A percentile compares a stretch with the other conserved stretches of the same genome.
Evolutionary conservation across 495 filamentous ascomycete genomes (phyloP).

Genomic region (Penicillium roqueforti): DNA sequence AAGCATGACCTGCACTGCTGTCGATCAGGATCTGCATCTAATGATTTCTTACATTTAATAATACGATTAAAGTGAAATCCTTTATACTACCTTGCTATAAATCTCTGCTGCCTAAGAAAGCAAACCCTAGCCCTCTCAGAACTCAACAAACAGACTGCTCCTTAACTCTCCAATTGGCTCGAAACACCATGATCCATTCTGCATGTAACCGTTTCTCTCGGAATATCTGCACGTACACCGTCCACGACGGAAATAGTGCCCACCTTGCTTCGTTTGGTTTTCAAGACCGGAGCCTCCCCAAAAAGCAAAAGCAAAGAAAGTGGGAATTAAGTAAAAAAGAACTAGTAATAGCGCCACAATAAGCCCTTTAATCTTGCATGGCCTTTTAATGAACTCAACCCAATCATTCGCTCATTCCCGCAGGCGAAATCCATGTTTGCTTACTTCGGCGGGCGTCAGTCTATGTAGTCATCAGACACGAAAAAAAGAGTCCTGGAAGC

Average conservation of each 20-base stretch:
- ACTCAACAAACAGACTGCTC: slow-evolving; percentile 1
- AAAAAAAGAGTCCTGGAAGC: not conserved
- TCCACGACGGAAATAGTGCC: not conserved
- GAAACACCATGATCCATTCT: not conserved
- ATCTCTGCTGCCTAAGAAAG: slow-evolving; percentile 7
- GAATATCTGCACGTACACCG: too few relatives aligned
- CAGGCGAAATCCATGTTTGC: not conserved
- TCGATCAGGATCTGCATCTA: slow-evolving; percentile 24
- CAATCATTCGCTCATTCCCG: not conserved
- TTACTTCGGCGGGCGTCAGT: not conserved
- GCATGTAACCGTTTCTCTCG: slow-evolving; percentile 15
- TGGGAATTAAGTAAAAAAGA: not conserved
- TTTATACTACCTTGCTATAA: too few relatives aligned
- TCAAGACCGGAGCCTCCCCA: slow-evolving; percentile 1
- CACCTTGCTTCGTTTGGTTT: slow-evolving; percentile 3
- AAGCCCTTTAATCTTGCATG: slow-evolving; percentile 7
- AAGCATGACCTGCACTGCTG: slow-evolving; percentile 22
- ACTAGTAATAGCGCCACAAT: not conserved
- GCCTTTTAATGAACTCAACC: not conserved
- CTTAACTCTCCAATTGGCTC: slow-evolving; percentile 9
- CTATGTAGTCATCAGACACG: not conserved
- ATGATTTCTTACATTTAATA: slow-evolving; percentile 2
- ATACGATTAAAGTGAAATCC: too few relatives aligned
- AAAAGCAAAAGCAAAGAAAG: not conserved
- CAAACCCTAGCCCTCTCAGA: not conserved